Conservation (phyloP, 129 eudicot genomes). For the Deinandra increscens region DNA sequence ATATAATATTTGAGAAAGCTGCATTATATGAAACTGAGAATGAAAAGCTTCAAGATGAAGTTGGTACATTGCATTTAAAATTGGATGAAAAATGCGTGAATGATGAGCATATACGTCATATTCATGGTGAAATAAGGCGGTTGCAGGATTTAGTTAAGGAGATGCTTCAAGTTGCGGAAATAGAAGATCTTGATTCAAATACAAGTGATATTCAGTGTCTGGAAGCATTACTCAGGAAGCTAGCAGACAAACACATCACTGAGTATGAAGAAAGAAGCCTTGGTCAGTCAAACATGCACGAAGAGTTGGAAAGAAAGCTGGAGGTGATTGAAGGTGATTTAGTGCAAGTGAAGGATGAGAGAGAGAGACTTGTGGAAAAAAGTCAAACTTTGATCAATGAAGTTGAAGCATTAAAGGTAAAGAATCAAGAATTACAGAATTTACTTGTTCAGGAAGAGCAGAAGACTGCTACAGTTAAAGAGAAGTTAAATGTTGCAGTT, state of each 20-base stretch:
- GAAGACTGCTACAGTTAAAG: slow-evolving; percentile 69
- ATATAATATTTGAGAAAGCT: slow-evolving; percentile 38
- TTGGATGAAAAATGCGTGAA: slow-evolving; percentile 43
- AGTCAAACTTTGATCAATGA: slow-evolving; percentile 52
- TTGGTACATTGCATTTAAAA: slow-evolving; percentile 37
- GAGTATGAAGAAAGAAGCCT: slow-evolving; percentile 37
- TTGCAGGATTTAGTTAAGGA: slow-evolving; percentile 51
- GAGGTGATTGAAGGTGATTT: slow-evolving; percentile 55
- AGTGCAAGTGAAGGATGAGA: slow-evolving; percentile 53
- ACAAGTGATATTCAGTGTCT: slow-evolving; percentile 41
- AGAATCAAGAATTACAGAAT: slow-evolving; percentile 46
- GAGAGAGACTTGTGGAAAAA: slow-evolving; percentile 40
- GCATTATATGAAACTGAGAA: slow-evolving; percentile 32
- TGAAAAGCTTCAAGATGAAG: slow-evolving; percentile 44
- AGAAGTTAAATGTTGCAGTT: slow-evolving; percentile 88
- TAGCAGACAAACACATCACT: slow-evolving; percentile 36
- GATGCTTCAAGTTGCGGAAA: slow-evolving; percentile 50
- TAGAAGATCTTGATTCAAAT: slow-evolving; percentile 44
- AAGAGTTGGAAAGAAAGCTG: slow-evolving; percentile 55
- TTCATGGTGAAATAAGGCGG: slow-evolving; percentile 59
- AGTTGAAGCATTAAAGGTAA: slow-evolving; percentile 39
- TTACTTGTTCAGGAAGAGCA: slow-evolving; percentile 75
- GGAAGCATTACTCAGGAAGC: slow-evolving; percentile 54
- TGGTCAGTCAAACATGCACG: slow-evolving; percentile 25
- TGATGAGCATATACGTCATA: slow-evolving; percentile 47